Percentiles rank a stretch among this genome's conserved stretches.
phyloP scores from a whole-genome alignment of 352 stramenopile species.

The Pythium rishiriense region DNA sequence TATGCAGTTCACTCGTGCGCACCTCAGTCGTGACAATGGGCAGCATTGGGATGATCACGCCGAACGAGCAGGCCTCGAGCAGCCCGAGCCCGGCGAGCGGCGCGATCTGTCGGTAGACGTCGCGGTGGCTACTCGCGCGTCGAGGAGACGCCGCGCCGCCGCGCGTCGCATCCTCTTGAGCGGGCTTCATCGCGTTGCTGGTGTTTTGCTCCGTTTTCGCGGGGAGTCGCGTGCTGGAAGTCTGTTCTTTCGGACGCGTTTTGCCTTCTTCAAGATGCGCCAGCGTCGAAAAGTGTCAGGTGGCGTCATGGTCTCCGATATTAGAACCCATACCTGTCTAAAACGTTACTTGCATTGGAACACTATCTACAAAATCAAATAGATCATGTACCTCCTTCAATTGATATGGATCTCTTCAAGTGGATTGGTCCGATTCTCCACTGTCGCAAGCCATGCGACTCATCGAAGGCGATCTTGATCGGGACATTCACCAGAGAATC shows the following conservation, averaged over 20 bases:
- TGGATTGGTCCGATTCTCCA: slow-evolving; percentile 6
- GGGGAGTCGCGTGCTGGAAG: too few relatives aligned
- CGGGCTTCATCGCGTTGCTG: not conserved
- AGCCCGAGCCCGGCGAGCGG: slow-evolving; percentile 50
- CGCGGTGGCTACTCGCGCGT: slow-evolving; percentile 1
- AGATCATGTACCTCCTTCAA: not conserved
- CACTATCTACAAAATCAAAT: not conserved
- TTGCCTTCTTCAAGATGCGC: slow-evolving; percentile 11
- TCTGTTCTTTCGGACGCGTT: not conserved
- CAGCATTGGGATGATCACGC: slow-evolving; percentile 66
- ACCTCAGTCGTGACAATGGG: slow-evolving; percentile 74
- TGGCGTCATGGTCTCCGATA: slow-evolving; percentile 5
- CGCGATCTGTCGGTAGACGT: slow-evolving; percentile 35
- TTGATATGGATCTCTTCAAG: not conserved
- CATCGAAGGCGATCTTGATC: too few relatives aligned
- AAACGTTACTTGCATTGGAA: not conserved
- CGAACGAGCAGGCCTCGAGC: slow-evolving; percentile 59
- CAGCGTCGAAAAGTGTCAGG: not conserved
- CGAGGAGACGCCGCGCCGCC: not conserved
- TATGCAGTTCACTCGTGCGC: too few relatives aligned
- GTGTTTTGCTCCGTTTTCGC: not conserved
- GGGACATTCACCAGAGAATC: too few relatives aligned
- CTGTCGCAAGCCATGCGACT: too few relatives aligned
- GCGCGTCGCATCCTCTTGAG: not conserved
- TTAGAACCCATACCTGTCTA: not conserved